A percentile compares a stretch with the other conserved stretches of the same genome.
These are phyloP conservation scores for Theileria orientalis DNA, from an alignment of 169 alveolate genomes.

Conservation along the genomic window DNA sequence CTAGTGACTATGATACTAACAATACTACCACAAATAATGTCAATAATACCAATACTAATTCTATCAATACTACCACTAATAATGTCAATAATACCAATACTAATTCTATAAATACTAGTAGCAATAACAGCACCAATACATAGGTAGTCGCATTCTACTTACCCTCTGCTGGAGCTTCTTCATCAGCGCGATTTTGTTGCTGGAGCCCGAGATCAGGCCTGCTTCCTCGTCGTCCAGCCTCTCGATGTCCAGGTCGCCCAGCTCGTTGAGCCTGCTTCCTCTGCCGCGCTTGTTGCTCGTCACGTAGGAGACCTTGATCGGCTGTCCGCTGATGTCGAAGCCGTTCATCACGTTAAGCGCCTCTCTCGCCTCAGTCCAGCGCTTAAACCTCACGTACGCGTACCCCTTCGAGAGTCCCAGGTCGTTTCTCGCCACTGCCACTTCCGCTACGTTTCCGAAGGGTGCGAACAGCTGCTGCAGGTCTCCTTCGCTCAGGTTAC, in stretches of 20 bases:
- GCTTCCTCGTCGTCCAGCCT: slow-evolving; percentile 74
- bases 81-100: neutral
- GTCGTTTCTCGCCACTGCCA: slow-evolving; percentile 89
- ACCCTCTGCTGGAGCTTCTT: slow-evolving; percentile 71
- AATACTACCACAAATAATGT: too few species aligned
- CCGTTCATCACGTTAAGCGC: slow-evolving; percentile 94
- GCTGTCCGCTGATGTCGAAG: slow-evolving; percentile 89
- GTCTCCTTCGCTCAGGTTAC: slow-evolving; percentile 85
- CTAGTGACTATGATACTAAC: too few species aligned
- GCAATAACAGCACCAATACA: neutral
- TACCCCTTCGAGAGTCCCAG: slow-evolving; percentile 88
- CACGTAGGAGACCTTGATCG: slow-evolving; percentile 80
- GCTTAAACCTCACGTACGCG: slow-evolving; percentile 87
- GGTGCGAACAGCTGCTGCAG: slow-evolving; percentile 89
- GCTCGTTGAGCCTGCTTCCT: slow-evolving; percentile 26
- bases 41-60: too few species aligned
- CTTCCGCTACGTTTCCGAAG: slow-evolving; percentile 91
- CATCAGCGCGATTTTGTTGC: slow-evolving; percentile 77
- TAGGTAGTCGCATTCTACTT: neutral
- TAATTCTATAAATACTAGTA: neutral
- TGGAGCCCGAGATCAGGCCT: slow-evolving; percentile 79
- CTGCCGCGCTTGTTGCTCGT: slow-evolving; percentile 8
- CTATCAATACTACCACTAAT: neutral
- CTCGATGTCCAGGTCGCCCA: slow-evolving; percentile 62
- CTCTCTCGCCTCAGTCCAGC: slow-evolving; percentile 92